Base-by-base conservation (phyloP, 352 stramenopile genomes). In the Globisporangium uncinulatum region DNA sequence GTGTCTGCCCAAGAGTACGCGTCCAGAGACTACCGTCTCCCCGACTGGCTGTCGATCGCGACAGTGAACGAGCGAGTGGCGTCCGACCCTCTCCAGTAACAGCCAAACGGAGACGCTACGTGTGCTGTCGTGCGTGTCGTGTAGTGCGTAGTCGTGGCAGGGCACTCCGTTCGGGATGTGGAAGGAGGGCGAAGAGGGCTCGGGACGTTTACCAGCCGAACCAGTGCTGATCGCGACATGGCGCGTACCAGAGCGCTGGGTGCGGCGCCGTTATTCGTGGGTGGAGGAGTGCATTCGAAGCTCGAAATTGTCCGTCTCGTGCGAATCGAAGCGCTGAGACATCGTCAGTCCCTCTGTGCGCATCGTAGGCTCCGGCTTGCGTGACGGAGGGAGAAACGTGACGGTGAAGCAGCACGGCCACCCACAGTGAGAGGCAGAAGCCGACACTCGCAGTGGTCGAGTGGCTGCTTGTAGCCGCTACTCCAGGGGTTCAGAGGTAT, bases 21-120 rank as follows among this genome's bases (percentile, higher is more conserved):
- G 1, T 51, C 60, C 8, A 54, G 72, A 42, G 60, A 73, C 32
- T 51, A 60, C 21, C 51, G 62, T 4, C 60, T 86, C 3, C 65
- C 69, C 2, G 83, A 92, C 53, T 92, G 83, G 83, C 67, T 88
- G 21, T 73, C 76, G 14, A 73, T 92, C 6, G 79, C 77, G n/a
- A 61, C 71, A 17, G 24, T n/a, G 3, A 20, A 10, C 20, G 24
- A 36, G 13, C 15, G 21, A 37, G 11, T 37, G 46, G 29, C 20
- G 24, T 20, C 11, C 11, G 13, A 51, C 10, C 21, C 2, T 39
- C 34, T 39, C 2, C 5, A 39, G 7, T 39, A 21, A 6, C 46
- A n/a, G 7, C 24, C 24, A 39, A 13, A 39, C 19, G 32, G 46
- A 11, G 19, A 48, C 6, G 14, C 11, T 20, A 20, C 14, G 41